A percentile compares a stretch with the other conserved stretches of the same genome.
These are phyloP conservation scores for Penicillium sp. DNA, from an alignment of 2,329 filamentous ascomycete species.

Conservation along the genomic window DNA sequence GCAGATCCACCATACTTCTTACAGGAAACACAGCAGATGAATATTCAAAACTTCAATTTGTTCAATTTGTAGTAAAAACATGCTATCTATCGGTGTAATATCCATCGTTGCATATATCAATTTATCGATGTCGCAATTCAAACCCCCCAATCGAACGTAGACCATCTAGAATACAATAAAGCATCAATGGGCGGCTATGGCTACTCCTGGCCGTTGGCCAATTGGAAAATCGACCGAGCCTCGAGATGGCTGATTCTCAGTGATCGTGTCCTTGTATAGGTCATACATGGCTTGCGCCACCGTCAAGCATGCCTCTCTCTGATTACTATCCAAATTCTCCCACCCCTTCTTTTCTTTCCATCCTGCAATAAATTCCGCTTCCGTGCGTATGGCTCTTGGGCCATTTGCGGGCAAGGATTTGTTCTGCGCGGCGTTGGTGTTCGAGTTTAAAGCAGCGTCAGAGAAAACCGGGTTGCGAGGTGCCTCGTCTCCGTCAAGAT, in stretches of 20 bases:
- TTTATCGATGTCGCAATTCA: not conserved
- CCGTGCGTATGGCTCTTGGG: not conserved
- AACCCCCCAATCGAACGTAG: not conserved
- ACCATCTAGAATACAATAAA: not conserved
- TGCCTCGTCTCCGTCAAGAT: not conserved
- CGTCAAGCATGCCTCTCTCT: not conserved
- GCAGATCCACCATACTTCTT: not conserved
- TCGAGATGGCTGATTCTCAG: not conserved
- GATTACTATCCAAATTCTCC: not conserved
- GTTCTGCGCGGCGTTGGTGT: not conserved
- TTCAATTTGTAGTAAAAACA: not conserved
- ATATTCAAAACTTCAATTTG: too few relatives aligned
- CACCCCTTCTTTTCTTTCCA: not conserved
- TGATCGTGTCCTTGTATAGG: not conserved
- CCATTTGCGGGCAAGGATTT: not conserved
- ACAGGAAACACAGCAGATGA: not conserved
- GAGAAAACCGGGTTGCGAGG: not conserved
- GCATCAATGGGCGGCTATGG: not conserved
- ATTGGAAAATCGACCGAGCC: not conserved
- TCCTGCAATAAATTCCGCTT: not conserved
- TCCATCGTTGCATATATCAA: not conserved
- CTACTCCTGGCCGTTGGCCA: not conserved
- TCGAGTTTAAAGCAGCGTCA: not conserved
- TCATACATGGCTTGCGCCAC: not conserved
- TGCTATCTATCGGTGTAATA: not conserved